Evolutionary conservation across 768 basidiomycete genomes (phyloP), one percentile per base, ranked within the genome.

Genomic region (Rickenella mellea): DNA sequence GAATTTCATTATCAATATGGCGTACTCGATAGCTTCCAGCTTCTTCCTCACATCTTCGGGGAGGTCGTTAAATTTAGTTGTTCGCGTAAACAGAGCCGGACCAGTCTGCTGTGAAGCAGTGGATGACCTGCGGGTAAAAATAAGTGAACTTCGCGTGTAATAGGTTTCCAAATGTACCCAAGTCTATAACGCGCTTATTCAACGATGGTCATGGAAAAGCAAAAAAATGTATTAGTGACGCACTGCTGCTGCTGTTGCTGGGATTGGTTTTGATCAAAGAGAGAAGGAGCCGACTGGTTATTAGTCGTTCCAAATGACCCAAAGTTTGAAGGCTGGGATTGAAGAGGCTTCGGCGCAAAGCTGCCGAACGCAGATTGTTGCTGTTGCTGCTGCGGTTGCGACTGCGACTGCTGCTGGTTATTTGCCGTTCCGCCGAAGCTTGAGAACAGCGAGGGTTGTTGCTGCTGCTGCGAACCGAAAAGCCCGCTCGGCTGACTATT

Each of bases 51-150:
- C 47, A 2, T 76, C 69, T 39, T 89, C 85, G 1, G 83, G 78
- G 3, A 89, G 60, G 55, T 90, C 87, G 41, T 89, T 90, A 59
- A 87, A 90, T 54, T 86, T 89, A 1, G 84, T 85, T 0, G 69
- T 65, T 43, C 65, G 71, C 22, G 66, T 66, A 31, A 68, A 64
- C 15, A 57, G 11, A 26, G 54, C 46, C 15, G 54, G 56, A 6
- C 58, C 60, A 3, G 49, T 51, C 5, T 45, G 6, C 46, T 62
- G 61, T 44, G 54, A 45, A 17, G 60, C 56, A 2, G 60, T 60
- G 30, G 57, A 45, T 19, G 58, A 64, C 29, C 35, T 12, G 10
- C 8, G 44, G 15, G 12, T 0, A n/a, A 10, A 20, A 20, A 20
- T 10, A 38, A 12, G 19, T 11, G 21, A 20, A 20, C 10, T 11